phyloP scores from a whole-genome alignment of 2,329 filamentous ascomycete genomes.

The Neodidymelliopsis sp. region DNA sequence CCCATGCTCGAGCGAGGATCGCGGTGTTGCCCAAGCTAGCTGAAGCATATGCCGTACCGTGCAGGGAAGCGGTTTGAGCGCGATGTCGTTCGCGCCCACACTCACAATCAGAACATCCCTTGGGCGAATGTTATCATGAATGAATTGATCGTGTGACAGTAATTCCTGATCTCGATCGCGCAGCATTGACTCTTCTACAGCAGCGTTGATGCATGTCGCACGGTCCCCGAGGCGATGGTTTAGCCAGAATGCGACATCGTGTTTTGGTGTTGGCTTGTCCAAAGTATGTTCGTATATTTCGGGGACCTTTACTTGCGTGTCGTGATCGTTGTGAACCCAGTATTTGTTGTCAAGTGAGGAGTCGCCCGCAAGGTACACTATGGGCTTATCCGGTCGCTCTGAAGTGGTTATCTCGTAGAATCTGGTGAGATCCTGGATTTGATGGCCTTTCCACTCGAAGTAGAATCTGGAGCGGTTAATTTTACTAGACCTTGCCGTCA shows the following conservation, averaged over 20 bases:
- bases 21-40: constrained; percentile 40
- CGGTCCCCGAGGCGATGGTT: constrained; percentile 41
- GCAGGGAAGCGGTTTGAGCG: constrained; percentile 33
- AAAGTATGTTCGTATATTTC: constrained; percentile 41
- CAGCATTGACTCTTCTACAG: constrained; percentile 47
- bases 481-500: constrained; percentile 11
- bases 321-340: constrained; percentile 38
- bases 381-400: constrained; percentile 37
- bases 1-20: constrained; percentile 31
- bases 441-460: constrained; percentile 46
- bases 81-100: constrained; percentile 49
- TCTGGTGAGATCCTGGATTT: constrained; percentile 36
- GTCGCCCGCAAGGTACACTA: constrained; percentile 49
- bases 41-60: constrained; percentile 45
- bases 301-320: constrained; percentile 26
- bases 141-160: constrained; percentile 45
- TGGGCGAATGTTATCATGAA: constrained; percentile 41
- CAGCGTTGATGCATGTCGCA: constrained; percentile 47
- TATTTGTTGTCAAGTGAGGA: constrained; percentile 51
- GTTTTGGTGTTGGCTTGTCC: constrained; percentile 34
- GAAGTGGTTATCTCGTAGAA: constrained; percentile 34
- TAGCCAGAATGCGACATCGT: constrained; percentile 49
- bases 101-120: constrained; percentile 47
- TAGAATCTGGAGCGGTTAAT: constrained; percentile 43
- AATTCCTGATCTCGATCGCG: constrained; percentile 39